Evolutionary conservation across 169 alveolate genomes (phyloP).

Genomic region (Cryptosporidium parvum): DNA sequence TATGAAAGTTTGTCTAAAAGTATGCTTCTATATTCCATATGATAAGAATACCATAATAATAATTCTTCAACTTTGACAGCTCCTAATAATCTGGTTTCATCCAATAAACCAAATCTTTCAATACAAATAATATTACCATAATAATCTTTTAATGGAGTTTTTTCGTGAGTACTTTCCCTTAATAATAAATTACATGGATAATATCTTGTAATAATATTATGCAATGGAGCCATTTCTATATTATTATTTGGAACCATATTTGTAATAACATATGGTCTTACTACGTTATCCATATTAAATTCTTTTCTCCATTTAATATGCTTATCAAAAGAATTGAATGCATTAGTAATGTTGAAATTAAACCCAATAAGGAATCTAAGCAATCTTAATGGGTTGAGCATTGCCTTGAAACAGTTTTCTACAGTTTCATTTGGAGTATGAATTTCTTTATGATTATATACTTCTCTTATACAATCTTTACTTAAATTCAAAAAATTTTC

Average conservation of each 20-base stretch:
- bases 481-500: conserved; percentile 36
- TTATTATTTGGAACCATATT: conserved; percentile 74
- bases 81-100: conserved; percentile 73
- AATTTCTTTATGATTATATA: conserved; percentile 8
- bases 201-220: conserved; percentile 53
- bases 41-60: conserved; percentile 69
- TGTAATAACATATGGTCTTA: conserved; percentile 71
- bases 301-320: conserved; percentile 74
- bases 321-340: conserved; percentile 31
- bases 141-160: conserved; percentile 56
- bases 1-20: conserved; percentile 53
- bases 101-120: conserved; percentile 70
- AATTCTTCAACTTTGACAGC: conserved; percentile 73
- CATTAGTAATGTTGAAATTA: conserved; percentile 33
- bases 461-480: conserved; percentile 8
- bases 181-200: conserved; percentile 62
- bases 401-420: conserved; percentile 51
- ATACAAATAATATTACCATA: conserved; percentile 67
- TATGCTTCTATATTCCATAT: conserved; percentile 69
- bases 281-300: conserved; percentile 57
- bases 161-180: conserved; percentile 43
- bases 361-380: conserved; percentile 53
- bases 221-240: conserved; percentile 74
- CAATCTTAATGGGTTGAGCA: conserved; percentile 59
- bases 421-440: conserved; percentile 21